Evolutionary conservation across 306 rosid genomes (phyloP), one percentile per base, ranked within the genome.

Genomic region (Astragalus membranaceus): DNA sequence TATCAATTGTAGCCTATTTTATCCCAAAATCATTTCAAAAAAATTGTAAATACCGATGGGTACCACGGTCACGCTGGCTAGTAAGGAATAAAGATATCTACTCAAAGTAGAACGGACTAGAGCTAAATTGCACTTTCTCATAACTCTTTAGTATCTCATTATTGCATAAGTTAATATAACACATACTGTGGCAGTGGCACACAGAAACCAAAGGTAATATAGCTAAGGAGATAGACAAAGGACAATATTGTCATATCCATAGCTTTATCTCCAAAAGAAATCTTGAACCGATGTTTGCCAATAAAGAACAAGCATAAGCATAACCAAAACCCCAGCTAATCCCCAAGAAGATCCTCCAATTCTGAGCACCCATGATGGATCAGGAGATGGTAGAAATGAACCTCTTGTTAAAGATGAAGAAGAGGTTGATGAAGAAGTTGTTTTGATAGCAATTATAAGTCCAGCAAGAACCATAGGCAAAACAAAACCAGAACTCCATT

Each of bases 331-430:
- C 78, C 84, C 88, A 7, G 83, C 98, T 44, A 87, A 85, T 0
- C 98, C 98, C 91, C 88, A 89, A 39, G 92, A 83, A 0, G 95
- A 81, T 53, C 86, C 82, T 82, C 98, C 92, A 36, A 88, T 86
- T 80, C 86, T 88, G 65, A 89, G 82, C 2, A 92, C 88, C 92
- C 88, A 84, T 0, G 92, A 92, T 62, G 96, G 88, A 16, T 92
- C 87, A 14, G 87, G 82, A 75, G 88, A 83, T 2, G 77, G 85
- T 55, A 79, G 10, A 32, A 70, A 52, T 2, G 91, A 82, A 37
- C 67, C 51, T 77, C 82, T 82, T 0, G 30, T 26, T 26, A 26
- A 3, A 26, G 87, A 80, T 0, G 90, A 85, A n/a, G 98, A 89
- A 15, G 92, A n/a, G n/a, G n/a, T n/a, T n/a, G 87, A 80, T 0